phyloP scores from a whole-genome alignment of 2,329 filamentous ascomycete genomes.

The Grosmannia serpens region DNA sequence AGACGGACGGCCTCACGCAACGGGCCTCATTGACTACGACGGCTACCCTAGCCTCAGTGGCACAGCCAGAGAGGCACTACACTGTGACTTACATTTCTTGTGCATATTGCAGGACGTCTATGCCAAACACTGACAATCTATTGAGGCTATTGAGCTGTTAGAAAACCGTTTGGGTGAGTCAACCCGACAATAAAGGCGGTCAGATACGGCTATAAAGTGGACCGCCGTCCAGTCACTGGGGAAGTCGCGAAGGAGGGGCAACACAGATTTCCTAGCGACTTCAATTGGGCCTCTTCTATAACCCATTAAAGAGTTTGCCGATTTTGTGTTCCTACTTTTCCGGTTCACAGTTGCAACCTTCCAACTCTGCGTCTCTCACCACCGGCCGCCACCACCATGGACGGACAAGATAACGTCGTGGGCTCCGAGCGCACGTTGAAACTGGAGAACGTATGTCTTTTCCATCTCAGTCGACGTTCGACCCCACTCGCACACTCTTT shows the following conservation, averaged over 20 bases:
- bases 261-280: not conserved
- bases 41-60: too few relatives aligned
- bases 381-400: conserved; percentile 4
- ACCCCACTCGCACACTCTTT: not conserved
- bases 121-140: too few relatives aligned
- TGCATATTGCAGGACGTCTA: too few relatives aligned
- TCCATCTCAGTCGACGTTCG: not conserved
- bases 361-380: not conserved
- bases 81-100: too few relatives aligned
- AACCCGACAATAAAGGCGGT: conserved; percentile 6
- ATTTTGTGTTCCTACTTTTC: not conserved
- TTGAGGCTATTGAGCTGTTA: not conserved
- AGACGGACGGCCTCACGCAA: too few relatives aligned
- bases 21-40: too few relatives aligned
- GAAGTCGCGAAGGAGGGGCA: conserved; percentile 9
- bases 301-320: conserved; percentile 1
- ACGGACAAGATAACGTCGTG: conserved; percentile 6
- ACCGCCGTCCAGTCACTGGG: not conserved
- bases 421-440: conserved; percentile 13
- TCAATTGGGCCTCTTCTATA: not conserved
- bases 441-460: conserved; percentile 24
- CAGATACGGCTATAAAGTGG: conserved; percentile 7
- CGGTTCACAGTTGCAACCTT: not conserved
- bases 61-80: too few relatives aligned
- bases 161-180: not conserved